Percentiles rank a stretch among this genome's conserved stretches.
Evolutionary conservation across 805 yeast species (phyloP).

Genomic region (Ogataea dorogensis): DNA sequence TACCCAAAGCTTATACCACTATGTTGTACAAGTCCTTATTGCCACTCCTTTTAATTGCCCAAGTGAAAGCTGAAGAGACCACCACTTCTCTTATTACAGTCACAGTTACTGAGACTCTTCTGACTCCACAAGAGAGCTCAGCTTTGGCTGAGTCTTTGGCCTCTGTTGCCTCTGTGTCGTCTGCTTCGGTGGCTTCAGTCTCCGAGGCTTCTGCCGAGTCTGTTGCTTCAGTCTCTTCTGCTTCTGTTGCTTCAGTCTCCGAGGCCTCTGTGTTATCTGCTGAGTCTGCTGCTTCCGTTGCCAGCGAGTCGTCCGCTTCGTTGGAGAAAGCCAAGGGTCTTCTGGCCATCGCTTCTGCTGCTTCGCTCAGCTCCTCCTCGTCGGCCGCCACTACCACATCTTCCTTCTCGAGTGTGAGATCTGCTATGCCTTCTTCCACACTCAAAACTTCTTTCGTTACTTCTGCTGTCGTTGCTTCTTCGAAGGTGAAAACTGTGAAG

Average conservation of each 20-base stretch:
- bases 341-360: constrained; percentile 26
- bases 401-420: constrained; percentile 18
- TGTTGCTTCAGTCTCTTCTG: constrained; percentile 26
- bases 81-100: constrained; percentile 44
- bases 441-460: constrained; percentile 35
- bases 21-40: constrained; percentile 30
- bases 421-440: constrained; percentile 37
- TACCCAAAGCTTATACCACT: constrained; percentile 2
- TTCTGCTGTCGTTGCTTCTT: constrained; percentile 13
- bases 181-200: constrained; percentile 19
- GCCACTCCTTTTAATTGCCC: constrained; percentile 26
- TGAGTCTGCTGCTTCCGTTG: constrained; percentile 20
- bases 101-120: constrained; percentile 45
- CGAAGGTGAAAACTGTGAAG: constrained; percentile 4
- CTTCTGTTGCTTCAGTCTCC: constrained; percentile 25
- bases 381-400: constrained; percentile 29
- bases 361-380: constrained; percentile 23
- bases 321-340: constrained; percentile 17
- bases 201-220: constrained; percentile 20
- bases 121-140: constrained; percentile 45
- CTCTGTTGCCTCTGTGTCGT: constrained; percentile 24
- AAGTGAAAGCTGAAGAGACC: constrained; percentile 34
- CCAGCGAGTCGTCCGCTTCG: constrained; percentile 21
- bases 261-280: constrained; percentile 19
- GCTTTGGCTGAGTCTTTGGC: constrained; percentile 26